Conservation (phyloP, 1,284 basidiomycete species). For the Waitea zeae region DNA sequence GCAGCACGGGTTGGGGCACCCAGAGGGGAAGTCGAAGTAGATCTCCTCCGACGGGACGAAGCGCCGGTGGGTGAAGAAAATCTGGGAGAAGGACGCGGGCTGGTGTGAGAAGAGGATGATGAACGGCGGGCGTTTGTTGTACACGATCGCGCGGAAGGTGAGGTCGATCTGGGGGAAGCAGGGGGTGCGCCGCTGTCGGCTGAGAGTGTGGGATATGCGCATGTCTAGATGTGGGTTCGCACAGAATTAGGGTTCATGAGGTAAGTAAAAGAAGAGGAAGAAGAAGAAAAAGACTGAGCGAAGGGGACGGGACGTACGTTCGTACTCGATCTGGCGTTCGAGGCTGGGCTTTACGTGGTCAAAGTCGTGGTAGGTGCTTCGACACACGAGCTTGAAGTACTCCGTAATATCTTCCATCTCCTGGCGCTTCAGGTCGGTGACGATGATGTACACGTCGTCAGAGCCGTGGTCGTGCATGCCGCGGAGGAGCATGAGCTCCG, state of each 20-base stretch:
- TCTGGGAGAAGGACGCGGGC: slow-evolving; percentile 60
- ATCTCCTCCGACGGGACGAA: slow-evolving; percentile 56
- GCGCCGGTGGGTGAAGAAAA: slow-evolving; percentile 50
- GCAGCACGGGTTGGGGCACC: slow-evolving; percentile 58
- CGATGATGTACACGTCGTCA: slow-evolving; percentile 58
- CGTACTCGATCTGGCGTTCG: slow-evolving; percentile 43
- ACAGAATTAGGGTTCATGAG: not conserved
- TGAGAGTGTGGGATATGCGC: slow-evolving; percentile 42
- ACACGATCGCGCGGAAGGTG: slow-evolving; percentile 48
- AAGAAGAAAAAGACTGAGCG: not conserved
- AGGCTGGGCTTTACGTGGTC: slow-evolving; percentile 37
- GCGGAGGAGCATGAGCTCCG: slow-evolving; percentile 56
- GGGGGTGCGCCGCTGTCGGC: slow-evolving; percentile 45
- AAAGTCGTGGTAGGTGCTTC: slow-evolving; percentile 35
- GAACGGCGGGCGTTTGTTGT: slow-evolving; percentile 56
- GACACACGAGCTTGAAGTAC: slow-evolving; percentile 56
- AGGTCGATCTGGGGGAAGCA: slow-evolving; percentile 67
- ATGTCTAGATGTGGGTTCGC: slow-evolving; percentile 34
- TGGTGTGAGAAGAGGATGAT: slow-evolving; percentile 61
- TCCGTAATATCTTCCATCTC: slow-evolving; percentile 65
- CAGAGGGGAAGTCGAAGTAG: slow-evolving; percentile 57
- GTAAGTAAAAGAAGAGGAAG: not conserved
- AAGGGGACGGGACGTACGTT: slow-evolving; percentile 27
- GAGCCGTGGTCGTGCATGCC: slow-evolving; percentile 64
- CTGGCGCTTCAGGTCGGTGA: slow-evolving; percentile 54